Evolutionary conservation across 495 filamentous ascomycete genomes (phyloP).

Genomic region (Hypoxylon subgilvum): DNA sequence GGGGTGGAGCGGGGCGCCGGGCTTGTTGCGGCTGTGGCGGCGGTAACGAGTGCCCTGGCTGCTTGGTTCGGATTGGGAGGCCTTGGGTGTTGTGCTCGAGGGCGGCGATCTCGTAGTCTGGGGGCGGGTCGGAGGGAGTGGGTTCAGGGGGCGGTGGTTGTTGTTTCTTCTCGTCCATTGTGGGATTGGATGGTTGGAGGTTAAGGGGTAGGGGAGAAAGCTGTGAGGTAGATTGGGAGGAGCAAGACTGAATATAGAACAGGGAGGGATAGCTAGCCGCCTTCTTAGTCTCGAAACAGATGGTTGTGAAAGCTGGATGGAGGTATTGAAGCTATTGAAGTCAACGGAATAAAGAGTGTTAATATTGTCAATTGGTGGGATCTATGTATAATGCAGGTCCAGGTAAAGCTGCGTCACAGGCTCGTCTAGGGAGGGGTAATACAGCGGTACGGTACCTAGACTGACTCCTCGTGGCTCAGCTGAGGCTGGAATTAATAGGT

Average conservation of each 20-base stretch:
- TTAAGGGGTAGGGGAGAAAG: neutral
- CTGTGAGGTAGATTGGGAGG: neutral
- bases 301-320: too few relatives aligned
- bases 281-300: too few relatives aligned
- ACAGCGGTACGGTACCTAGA: too few relatives aligned
- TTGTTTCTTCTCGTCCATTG: conserved; percentile 38
- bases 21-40: too few relatives aligned
- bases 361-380: too few relatives aligned
- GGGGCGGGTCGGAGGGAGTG: conserved; percentile 48
- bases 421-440: neutral
- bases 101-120: conserved; percentile 52
- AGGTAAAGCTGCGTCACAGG: conserved; percentile 25
- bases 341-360: too few relatives aligned
- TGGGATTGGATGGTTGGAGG: neutral
- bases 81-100: conserved; percentile 41
- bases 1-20: too few relatives aligned
- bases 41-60: too few relatives aligned
- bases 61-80: conserved; percentile 17
- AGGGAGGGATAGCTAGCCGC: neutral
- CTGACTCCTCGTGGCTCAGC: conserved; percentile 26
- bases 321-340: too few relatives aligned
- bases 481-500: conserved; percentile 18
- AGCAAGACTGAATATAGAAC: neutral
- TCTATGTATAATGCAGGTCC: conserved; percentile 27
- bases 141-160: conserved; percentile 30